Evolutionary conservation across 176 grass and related monocot species (phyloP).

Genomic region (Carex littledalei): DNA sequence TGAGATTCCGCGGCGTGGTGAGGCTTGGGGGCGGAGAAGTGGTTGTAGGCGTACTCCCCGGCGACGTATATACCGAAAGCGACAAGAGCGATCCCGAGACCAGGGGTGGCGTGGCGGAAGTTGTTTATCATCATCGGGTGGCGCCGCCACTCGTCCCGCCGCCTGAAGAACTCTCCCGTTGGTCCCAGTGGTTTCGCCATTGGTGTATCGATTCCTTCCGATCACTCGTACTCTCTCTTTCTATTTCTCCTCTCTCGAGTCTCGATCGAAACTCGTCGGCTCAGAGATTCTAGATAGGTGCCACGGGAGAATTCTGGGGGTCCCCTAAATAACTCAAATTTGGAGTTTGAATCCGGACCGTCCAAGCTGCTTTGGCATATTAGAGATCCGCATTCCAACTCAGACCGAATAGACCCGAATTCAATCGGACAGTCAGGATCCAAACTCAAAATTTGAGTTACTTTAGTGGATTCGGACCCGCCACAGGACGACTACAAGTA

Average conservation of each 20-base stretch:
- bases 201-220: constrained; percentile 33
- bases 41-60: constrained; percentile 85
- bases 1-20: constrained; percentile 37
- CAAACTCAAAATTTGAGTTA: too few species aligned
- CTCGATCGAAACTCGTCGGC: constrained; percentile 3
- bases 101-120: constrained; percentile 66
- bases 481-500: not conserved
- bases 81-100: constrained; percentile 91
- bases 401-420: too few species aligned
- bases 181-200: constrained; percentile 54
- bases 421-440: too few species aligned
- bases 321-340: too few species aligned
- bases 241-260: not conserved
- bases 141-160: constrained; percentile 85
- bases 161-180: constrained; percentile 92
- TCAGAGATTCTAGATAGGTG: not conserved
- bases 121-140: constrained; percentile 79
- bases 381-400: too few species aligned
- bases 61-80: constrained; percentile 94
- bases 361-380: too few species aligned
- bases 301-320: too few species aligned
- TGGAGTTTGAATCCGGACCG: too few species aligned
- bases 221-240: not conserved
- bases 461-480: too few species aligned
- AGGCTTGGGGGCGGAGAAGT: constrained; percentile 35